phyloP scores from a whole-genome alignment of 2,329 filamentous ascomycete genomes.

The Aulographum hederae region DNA sequence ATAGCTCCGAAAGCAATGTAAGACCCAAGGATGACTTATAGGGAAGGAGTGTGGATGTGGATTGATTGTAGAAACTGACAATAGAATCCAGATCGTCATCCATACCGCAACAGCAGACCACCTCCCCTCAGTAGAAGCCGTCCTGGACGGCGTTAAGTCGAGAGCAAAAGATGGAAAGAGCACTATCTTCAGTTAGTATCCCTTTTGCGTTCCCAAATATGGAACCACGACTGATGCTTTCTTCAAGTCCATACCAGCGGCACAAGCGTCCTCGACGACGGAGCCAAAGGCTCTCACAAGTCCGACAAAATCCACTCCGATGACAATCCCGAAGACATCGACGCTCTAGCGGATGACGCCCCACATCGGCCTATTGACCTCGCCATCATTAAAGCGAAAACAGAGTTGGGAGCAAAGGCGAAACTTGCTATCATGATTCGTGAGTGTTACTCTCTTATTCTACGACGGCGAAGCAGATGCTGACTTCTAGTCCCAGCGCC shows the following conservation, averaged over 20 bases:
- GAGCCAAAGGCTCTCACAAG: constrained; percentile 14
- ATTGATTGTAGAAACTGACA: too few species aligned
- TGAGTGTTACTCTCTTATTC: too few species aligned
- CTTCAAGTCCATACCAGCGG: constrained; percentile 33
- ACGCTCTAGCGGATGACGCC: constrained; percentile 22
- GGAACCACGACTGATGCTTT: too few species aligned
- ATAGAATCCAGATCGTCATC: too few species aligned
- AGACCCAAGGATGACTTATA: too few species aligned
- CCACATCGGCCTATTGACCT: constrained; percentile 29
- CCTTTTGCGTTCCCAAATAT: too few species aligned
- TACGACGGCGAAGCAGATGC: neutral
- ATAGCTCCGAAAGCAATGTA: constrained; percentile 20
- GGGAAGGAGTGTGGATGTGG: too few species aligned
- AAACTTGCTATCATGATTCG: constrained; percentile 31
- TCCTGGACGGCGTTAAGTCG: constrained; percentile 24
- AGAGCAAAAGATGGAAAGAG: constrained; percentile 17
- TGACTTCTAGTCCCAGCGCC: too few species aligned
- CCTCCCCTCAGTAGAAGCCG: constrained; percentile 24
- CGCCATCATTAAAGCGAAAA: constrained; percentile 19
- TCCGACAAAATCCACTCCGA: constrained; percentile 25
- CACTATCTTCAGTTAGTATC: constrained; percentile 30
- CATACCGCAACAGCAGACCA: constrained; percentile 33
- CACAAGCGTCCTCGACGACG: constrained; percentile 22
- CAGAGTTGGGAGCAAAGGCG: constrained; percentile 19
- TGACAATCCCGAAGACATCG: constrained; percentile 19